A percentile compares a stretch with the other conserved stretches of the same genome.
phyloP scores from a whole-genome alignment of 1,284 basidiomycete genomes.

The Porphyrellus sp. region DNA sequence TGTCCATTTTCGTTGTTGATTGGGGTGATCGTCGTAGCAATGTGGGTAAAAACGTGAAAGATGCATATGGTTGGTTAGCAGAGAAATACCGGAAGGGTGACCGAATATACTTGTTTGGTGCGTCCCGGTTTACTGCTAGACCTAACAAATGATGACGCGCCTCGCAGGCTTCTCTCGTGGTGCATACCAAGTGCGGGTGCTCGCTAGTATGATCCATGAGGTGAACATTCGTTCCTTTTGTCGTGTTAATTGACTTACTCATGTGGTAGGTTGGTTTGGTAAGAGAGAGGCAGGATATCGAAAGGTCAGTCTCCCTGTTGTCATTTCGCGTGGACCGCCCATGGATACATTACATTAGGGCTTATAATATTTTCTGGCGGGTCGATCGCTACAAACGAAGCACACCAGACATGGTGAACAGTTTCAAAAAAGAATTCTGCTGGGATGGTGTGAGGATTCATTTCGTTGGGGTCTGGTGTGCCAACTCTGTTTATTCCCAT shows the following conservation, averaged over 20 bases:
- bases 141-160: neutral
- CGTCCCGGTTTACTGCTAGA: neutral
- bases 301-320: neutral
- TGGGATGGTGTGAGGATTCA: conserved; percentile 28
- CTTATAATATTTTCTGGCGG: neutral
- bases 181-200: conserved; percentile 29
- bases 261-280: conserved; percentile 16
- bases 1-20: neutral
- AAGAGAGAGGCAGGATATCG: neutral
- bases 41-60: neutral
- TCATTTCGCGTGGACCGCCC: neutral
- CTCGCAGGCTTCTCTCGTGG: conserved; percentile 41
- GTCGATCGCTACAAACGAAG: neutral
- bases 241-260: neutral
- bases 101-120: neutral
- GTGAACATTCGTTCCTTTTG: neutral
- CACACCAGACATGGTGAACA: neutral
- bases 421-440: conserved; percentile 36
- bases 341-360: conserved; percentile 19
- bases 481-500: neutral
- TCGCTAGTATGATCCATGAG: conserved; percentile 40
- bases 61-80: too few relatives aligned
- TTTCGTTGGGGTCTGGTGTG: conserved; percentile 40
- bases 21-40: neutral
- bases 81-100: neutral